Base-by-base conservation (phyloP, 2,329 filamentous ascomycete species). In the Fusarium incarnatum region DNA sequence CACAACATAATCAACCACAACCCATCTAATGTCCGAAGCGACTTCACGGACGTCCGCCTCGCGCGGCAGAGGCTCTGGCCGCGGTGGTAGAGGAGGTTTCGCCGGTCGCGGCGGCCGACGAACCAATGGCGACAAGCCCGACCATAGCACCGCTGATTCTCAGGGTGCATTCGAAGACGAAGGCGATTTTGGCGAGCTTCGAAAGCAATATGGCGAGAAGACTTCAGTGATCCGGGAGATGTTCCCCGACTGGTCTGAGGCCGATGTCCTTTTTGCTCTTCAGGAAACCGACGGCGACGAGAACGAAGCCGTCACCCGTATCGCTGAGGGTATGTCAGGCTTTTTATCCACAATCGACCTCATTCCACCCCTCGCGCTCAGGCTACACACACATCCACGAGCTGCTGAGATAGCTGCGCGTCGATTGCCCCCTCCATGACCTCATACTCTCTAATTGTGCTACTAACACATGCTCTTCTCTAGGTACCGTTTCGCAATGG, bases 211-310 rank as follows among this genome's bases (percentile, higher is more conserved):
- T 79, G 88, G 92, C 77, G 84, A 85, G 77, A 93, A 95, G 83
- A 88, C 97, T 75, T 86, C 86, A 68, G 89, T 91, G 77, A 90
- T 99, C 80, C 94, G 93, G 84, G 94, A 97, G 81, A 91, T 98
- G 84, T 98, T 97, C 84, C 90, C 93, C 64, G 92, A 94, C 81
- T 98, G 95, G 96, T 95, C 94, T 75, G 93, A 97, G 78, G 93
- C 94, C 81, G 95, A 98, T 81, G 89, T 98, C 70, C 89, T 98
- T 71, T 96, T 96, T 80, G 94, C 94, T 68, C 87, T 99, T 64
- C 90, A 97, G 81, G 96, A 99, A 85, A 92, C 91, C 60, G 88
- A 93, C 76, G 93, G 92, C 76, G 92, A 96, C 81, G 85, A 94
- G 76, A 88, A 92, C 74, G 83, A 88, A 75, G 89, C 92, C 72